phyloP scores from a whole-genome alignment of 225 moss, liverwort and hornwort species.

The Physcomitrellopsis africana region DNA sequence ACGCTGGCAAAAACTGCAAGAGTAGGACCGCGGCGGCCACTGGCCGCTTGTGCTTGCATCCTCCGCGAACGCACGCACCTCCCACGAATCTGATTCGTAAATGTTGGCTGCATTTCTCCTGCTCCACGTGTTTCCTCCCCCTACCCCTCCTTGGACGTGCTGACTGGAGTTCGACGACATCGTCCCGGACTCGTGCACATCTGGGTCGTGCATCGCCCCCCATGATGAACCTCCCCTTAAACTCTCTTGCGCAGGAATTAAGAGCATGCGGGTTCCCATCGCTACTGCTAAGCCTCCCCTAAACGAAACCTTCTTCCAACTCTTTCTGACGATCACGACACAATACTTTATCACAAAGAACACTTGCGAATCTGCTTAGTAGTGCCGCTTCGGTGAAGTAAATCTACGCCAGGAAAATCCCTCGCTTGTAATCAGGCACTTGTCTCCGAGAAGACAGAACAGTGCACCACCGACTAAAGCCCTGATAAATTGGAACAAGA shows the following conservation, averaged over 20 bases:
- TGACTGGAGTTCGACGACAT: neutral
- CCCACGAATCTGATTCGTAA: slow-evolving; percentile 34
- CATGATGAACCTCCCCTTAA: slow-evolving; percentile 24
- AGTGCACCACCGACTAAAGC: no score
- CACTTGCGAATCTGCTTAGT: no score
- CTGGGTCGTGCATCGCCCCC: slow-evolving; percentile 33
- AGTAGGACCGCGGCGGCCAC: slow-evolving; percentile 73
- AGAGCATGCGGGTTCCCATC: slow-evolving; percentile 38
- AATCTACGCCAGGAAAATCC: no score
- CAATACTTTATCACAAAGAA: no score
- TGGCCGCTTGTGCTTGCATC: slow-evolving; percentile 52
- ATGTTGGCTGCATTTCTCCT: neutral
- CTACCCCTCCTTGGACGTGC: slow-evolving; percentile 16
- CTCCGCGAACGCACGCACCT: slow-evolving; percentile 20
- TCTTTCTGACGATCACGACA: neutral
- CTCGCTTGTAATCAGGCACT: no score
- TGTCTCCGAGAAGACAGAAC: no score
- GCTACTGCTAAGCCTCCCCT: neutral
- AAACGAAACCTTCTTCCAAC: neutral
- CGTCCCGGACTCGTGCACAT: slow-evolving; percentile 6
- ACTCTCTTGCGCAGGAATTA: slow-evolving; percentile 34
- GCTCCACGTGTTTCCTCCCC: slow-evolving; percentile 28
- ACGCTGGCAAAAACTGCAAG: slow-evolving; percentile 66
- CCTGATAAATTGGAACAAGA: no score
- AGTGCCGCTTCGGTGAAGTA: no score